Conservation (phyloP, 2,329 filamentous ascomycete species). For the Cyphellophora europaea region DNA sequence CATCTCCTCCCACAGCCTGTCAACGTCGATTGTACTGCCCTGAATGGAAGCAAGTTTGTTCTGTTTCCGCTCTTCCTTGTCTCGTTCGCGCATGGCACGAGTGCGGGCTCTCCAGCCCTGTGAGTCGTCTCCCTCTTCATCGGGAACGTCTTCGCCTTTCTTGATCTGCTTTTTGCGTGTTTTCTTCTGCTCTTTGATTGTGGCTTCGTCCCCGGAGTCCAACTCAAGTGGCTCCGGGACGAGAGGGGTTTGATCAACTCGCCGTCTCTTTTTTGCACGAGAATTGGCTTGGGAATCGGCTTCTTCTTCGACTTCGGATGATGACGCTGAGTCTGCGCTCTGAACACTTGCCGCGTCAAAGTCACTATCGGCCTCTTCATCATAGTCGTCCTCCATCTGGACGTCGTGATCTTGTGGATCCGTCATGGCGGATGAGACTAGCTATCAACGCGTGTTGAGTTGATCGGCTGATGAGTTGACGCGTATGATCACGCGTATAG, state of each 20-base stretch:
- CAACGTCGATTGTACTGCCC: slow-evolving; percentile 46
- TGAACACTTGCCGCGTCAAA: slow-evolving; percentile 12
- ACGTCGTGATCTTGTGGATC: slow-evolving; percentile 5
- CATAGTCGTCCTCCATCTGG: slow-evolving; percentile 15
- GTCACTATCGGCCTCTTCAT: slow-evolving; percentile 20
- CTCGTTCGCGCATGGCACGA: slow-evolving; percentile 40
- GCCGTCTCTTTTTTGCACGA: slow-evolving; percentile 22
- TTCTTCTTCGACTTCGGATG: slow-evolving; percentile 10
- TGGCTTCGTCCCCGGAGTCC: slow-evolving; percentile 48
- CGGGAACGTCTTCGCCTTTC: slow-evolving; percentile 22
- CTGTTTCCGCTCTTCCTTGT: slow-evolving; percentile 40
- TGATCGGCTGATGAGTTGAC: no score
- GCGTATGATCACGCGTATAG: no score
- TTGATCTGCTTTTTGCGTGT: slow-evolving; percentile 27
- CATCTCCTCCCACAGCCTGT: slow-evolving; percentile 46
- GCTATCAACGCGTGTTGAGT: no score
- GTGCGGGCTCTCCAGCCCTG: slow-evolving; percentile 35
- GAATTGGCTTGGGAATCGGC: background rate
- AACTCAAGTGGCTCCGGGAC: slow-evolving; percentile 24
- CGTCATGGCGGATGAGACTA: slow-evolving; percentile 7
- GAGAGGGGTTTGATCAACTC: slow-evolving; percentile 7
- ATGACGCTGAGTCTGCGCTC: slow-evolving; percentile 7
- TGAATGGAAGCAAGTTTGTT: slow-evolving; percentile 36
- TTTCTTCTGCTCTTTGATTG: slow-evolving; percentile 36
- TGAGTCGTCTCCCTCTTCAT: slow-evolving; percentile 25